Evolutionary conservation across 2,329 filamentous ascomycete species (phyloP), one percentile per base, ranked within the genome.

Genomic region (Penicillium sp.): DNA sequence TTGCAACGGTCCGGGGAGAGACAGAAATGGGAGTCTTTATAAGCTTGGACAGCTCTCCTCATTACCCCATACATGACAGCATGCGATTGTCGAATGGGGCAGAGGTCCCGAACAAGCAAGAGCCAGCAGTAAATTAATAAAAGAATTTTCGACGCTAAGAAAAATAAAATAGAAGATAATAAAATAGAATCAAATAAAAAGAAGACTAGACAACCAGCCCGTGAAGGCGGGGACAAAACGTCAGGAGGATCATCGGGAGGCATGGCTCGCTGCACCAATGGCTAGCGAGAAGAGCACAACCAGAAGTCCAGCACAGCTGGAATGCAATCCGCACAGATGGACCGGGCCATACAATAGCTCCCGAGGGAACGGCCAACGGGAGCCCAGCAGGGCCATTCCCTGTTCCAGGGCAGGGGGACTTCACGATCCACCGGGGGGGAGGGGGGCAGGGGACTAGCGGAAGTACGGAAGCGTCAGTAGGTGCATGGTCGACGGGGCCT

Each of bases 251-350:
- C 59, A 68, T 67, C 57, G 47, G 56, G 40, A 48, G 53, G 40
- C 53, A 66, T 63, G 62, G 58, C 52, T 57, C 62, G 58, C 63
- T 68, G 62, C 57, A 58, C 66, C 65, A 66, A 68, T 68, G 42
- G 59, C 61, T 43, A 55, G 52, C 52, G 51, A 54, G 54, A 49
- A 56, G 52, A 44, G 39, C 59, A 51, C 32, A 44, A 51, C 51
- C 44, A 63, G 49, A 27, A 48, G 52, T 52, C 58, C 43, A 63
- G 51, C 42, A 58, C 63, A 68, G 66, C 64, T 67, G 63, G 64
- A 53, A 43, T 46, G 50, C 37, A 58, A 49, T 51, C 48, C 37
- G 41, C 46, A 37, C 18, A 40, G 52, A 62, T 69, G 68, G 67
- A 65, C 56, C 49, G 53, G 49, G 49, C 55, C 55, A 51, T 51